Base-by-base conservation (phyloP, 805 yeast genomes). In the Debaryomyces hansenii region DNA sequence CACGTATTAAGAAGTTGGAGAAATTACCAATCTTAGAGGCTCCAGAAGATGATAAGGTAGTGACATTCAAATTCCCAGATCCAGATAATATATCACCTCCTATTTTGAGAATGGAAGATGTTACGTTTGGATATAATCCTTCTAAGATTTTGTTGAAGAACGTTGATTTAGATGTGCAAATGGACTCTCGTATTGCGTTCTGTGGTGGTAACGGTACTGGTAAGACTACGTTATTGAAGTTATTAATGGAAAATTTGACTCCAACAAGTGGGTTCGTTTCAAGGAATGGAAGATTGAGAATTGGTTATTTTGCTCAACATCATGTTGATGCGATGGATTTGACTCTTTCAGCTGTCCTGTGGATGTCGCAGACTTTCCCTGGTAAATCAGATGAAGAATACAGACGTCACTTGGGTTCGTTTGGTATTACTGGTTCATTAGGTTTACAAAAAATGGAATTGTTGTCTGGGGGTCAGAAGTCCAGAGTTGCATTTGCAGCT, bases 161-260 rank as follows among this genome's bases (percentile, higher is more conserved):
- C 56, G 97, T 91, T 36, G 96, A 91, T 55, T 67, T 94, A 50
- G 96, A 90, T 55, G 89, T 94, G 45, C 96, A 89, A 67, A 77
- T 92, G 88, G 88, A 91, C 59, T 90, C 97, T 1, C 80, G 99
- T 66, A 87, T 94, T 58, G 99, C 98, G 0, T 76, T 94, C 49
- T 96, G 94, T 49, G 99, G 99, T 79, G 98, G 97, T 49, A 94
- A 94, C 65, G 99, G 99, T 74, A 89, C 97, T 63, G 99, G 99
- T 87, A 94, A 94, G 67, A 91, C 99, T 9, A 94, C 99, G 2
- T 74, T 94, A 51, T 78, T 94, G 62, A 92, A 92, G 65, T 73
- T 94, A 37, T 74, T 94, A 56, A 84, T 91, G 81, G 97, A 88
- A 52, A 81, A 75, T 54, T 70, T 87, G 44, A 71, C 73, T 18